Evolutionary conservation across 1,284 basidiomycete genomes (phyloP).

Genomic region (Boletus mariae): DNA sequence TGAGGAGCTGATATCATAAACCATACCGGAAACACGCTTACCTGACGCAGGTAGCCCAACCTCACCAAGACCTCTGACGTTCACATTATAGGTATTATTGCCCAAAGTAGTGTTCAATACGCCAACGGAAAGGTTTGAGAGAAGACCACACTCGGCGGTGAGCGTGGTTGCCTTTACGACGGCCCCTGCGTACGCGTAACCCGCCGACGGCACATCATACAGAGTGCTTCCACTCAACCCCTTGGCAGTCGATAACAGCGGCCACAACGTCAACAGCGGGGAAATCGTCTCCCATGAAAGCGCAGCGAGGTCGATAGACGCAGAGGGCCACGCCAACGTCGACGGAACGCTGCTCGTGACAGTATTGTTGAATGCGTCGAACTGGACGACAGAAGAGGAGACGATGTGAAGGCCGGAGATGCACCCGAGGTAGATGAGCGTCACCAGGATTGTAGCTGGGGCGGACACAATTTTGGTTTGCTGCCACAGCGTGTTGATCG

Average conservation of each 20-base stretch:
- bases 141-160: conserved; percentile 12
- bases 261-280: background rate
- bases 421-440: conserved; percentile 10
- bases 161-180: conserved; percentile 12
- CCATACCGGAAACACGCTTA: background rate
- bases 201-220: conserved; percentile 11
- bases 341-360: background rate
- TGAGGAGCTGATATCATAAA: background rate
- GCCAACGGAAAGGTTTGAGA: conserved; percentile 2
- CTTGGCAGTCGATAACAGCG: conserved; percentile 4
- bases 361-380: conserved; percentile 15
- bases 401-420: conserved; percentile 18
- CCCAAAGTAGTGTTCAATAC: background rate
- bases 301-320: background rate
- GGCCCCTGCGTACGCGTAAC: conserved; percentile 3
- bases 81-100: background rate
- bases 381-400: conserved; percentile 21
- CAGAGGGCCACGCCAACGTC: conserved; percentile 5
- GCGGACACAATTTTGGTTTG: conserved; percentile 14
- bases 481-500: conserved; percentile 14
- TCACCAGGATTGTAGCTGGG: background rate
- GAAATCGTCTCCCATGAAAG: conserved; percentile 6
- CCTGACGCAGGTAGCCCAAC: background rate
- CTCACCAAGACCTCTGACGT: conserved; percentile 7
- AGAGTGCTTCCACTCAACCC: conserved; percentile 11